Evolutionary conservation across 73 alveolate genomes (phyloP).

Genomic region (Urostyla sp.): DNA sequence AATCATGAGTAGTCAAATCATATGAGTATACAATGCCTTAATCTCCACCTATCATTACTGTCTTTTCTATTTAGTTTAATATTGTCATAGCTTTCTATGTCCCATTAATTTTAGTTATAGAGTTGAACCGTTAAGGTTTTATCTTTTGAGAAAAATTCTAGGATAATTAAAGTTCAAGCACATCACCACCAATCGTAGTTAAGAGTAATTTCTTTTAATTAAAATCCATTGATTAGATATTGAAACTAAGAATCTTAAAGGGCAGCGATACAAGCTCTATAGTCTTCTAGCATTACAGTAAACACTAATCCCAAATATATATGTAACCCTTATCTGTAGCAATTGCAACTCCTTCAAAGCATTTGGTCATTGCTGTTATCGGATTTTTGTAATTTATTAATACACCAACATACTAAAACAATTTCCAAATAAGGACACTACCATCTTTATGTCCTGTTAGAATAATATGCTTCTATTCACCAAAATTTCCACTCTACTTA

Average conservation of each 20-base stretch:
- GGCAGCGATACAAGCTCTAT: constrained; percentile 75
- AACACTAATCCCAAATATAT: constrained; percentile 81
- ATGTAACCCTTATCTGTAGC: constrained; percentile 82
- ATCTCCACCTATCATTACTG: constrained; percentile 84
- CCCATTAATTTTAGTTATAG: constrained; percentile 79
- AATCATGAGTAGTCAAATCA: too few species aligned
- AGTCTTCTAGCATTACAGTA: constrained; percentile 66
- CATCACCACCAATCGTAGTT: constrained; percentile 88
- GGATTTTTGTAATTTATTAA: constrained; percentile 65
- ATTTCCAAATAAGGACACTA: constrained; percentile 67
- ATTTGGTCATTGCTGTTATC: constrained; percentile 61
- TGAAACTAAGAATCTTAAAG: constrained; percentile 77
- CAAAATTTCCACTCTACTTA: constrained; percentile 48
- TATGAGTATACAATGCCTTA: constrained; percentile 78
- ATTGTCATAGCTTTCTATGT: constrained; percentile 71
- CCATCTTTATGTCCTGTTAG: constrained; percentile 86
- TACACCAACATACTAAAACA: constrained; percentile 57
- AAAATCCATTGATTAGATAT: constrained; percentile 72
- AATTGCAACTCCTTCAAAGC: constrained; percentile 75
- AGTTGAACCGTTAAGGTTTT: constrained; percentile 73
- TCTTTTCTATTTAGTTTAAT: constrained; percentile 69
- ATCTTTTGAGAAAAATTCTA: constrained; percentile 45
- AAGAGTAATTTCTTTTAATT: constrained; percentile 75
- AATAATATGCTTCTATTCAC: constrained; percentile 63
- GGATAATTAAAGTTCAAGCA: constrained; percentile 73